phyloP scores from a whole-genome alignment of 768 basidiomycete species.

The Symmetrospora coprosmae region DNA sequence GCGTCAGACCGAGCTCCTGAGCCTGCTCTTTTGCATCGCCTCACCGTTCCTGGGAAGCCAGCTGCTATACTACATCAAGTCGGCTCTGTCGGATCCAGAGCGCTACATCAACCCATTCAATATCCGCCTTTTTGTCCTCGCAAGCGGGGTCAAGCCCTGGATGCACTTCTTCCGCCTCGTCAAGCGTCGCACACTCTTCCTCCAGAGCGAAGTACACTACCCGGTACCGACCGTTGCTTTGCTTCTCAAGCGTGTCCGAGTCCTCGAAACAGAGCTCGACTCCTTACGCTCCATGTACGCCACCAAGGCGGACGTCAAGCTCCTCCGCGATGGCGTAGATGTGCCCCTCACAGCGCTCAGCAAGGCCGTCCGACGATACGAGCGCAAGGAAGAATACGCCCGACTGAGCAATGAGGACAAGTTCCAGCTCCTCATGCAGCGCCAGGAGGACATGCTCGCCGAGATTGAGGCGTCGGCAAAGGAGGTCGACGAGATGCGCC shows the following conservation, averaged over 20 bases:
- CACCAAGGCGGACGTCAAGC: conserved; percentile 23
- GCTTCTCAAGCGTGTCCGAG: conserved; percentile 23
- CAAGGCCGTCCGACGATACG: conserved; percentile 23
- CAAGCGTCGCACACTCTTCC: conserved; percentile 27
- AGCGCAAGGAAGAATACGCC: conserved; percentile 25
- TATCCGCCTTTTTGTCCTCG: conserved; percentile 32
- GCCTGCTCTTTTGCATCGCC: conserved; percentile 27
- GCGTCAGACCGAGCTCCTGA: conserved; percentile 25
- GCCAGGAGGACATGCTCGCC: neutral
- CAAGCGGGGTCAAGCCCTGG: conserved; percentile 32
- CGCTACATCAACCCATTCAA: conserved; percentile 32
- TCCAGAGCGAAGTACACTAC: conserved; percentile 29
- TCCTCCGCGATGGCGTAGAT: conserved; percentile 28
- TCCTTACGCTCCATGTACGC: neutral
- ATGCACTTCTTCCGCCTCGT: conserved; percentile 27
- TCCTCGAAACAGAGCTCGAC: conserved; percentile 28
- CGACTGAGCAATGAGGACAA: conserved; percentile 26
- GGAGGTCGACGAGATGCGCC: neutral
- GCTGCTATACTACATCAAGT: conserved; percentile 23
- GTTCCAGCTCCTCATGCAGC: conserved; percentile 21
- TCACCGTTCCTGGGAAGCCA: conserved; percentile 29
- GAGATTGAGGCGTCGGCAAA: conserved; percentile 6
- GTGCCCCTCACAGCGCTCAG: conserved; percentile 25
- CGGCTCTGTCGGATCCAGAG: conserved; percentile 30
- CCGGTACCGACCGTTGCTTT: conserved; percentile 28